Percentiles rank a stretch among this genome's conserved stretches.
These are phyloP conservation scores for Aaosphaeria pasadenensis DNA, from an alignment of 2,329 filamentous ascomycete species.

Conservation along the genomic window DNA sequence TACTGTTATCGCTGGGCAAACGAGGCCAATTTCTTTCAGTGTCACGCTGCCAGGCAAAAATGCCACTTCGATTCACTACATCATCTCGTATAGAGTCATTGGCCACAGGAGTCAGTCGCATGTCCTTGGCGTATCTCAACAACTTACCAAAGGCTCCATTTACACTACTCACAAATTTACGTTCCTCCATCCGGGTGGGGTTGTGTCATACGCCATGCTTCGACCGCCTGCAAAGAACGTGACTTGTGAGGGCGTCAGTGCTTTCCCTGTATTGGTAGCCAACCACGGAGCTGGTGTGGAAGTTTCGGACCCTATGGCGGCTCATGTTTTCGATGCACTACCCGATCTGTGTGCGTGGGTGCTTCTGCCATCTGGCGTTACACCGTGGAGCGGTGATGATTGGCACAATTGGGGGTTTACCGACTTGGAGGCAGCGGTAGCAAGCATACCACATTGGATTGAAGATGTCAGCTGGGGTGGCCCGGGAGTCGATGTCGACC, in stretches of 20 bases:
- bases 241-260: slow-evolving; percentile 18
- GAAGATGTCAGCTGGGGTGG: slow-evolving; percentile 47
- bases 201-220: slow-evolving; percentile 57
- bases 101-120: slow-evolving; percentile 7
- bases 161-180: slow-evolving; percentile 53
- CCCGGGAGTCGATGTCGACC: slow-evolving; percentile 41
- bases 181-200: slow-evolving; percentile 52
- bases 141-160: slow-evolving; percentile 20
- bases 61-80: slow-evolving; percentile 20
- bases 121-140: slow-evolving; percentile 22
- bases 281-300: slow-evolving; percentile 59
- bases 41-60: slow-evolving; percentile 21
- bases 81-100: slow-evolving; percentile 22
- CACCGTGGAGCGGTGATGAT: slow-evolving; percentile 59
- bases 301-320: slow-evolving; percentile 46
- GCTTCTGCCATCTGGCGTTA: slow-evolving; percentile 56
- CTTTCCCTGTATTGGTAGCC: slow-evolving; percentile 49
- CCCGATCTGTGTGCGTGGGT: slow-evolving; percentile 55
- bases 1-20: slow-evolving; percentile 38
- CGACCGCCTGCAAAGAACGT: slow-evolving; percentile 49
- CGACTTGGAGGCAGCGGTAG: slow-evolving; percentile 54
- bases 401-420: slow-evolving; percentile 58
- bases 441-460: slow-evolving; percentile 52
- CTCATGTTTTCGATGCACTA: slow-evolving; percentile 48
- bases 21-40: slow-evolving; percentile 39